A percentile compares a stretch with the other conserved stretches of the same genome.
Evolutionary conservation across 345 rosid genomes (phyloP).

Genomic region (Theobroma cacao): DNA sequence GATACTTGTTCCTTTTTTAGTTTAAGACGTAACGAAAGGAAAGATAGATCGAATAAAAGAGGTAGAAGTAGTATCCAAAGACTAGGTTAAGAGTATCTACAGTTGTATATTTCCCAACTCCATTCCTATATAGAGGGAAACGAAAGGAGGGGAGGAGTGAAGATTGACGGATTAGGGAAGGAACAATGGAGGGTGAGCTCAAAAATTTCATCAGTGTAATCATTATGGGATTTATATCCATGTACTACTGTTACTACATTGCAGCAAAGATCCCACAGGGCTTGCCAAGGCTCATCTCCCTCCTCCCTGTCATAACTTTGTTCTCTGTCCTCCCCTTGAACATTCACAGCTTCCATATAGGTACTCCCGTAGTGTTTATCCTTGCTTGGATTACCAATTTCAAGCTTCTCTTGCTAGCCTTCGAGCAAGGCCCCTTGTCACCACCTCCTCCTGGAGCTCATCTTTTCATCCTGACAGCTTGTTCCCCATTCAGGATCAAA

Average conservation of each 20-base stretch:
- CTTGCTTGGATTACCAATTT: constrained; percentile 55
- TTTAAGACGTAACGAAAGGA: too few species aligned
- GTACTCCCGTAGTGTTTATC: constrained; percentile 30
- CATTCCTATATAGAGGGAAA: too few species aligned
- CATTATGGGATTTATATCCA: constrained; percentile 39
- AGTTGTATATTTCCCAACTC: too few species aligned
- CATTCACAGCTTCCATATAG: constrained; percentile 33
- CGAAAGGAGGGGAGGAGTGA: too few species aligned
- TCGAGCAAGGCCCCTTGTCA: constrained; percentile 54
- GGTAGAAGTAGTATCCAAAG: too few species aligned
- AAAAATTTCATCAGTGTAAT: constrained; percentile 37
- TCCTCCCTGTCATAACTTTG: constrained; percentile 43
- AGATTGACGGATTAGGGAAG: too few species aligned
- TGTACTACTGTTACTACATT: constrained; percentile 47
- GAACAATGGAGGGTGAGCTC: constrained; percentile 27
- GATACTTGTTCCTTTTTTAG: too few species aligned
- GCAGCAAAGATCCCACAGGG: constrained; percentile 44
- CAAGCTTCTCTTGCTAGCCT: constrained; percentile 61
- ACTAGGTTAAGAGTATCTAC: too few species aligned
- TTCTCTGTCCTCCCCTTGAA: constrained; percentile 46
- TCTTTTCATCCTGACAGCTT: constrained; percentile 50
- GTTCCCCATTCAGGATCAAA: constrained; percentile 51
- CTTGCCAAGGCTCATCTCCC: constrained; percentile 43
- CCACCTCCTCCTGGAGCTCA: constrained; percentile 27
- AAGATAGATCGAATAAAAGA: too few species aligned